Percentiles rank a stretch among this genome's conserved stretches.
Conservation (phyloP, 140 eudicot species). For the Artemisia princeps region DNA sequence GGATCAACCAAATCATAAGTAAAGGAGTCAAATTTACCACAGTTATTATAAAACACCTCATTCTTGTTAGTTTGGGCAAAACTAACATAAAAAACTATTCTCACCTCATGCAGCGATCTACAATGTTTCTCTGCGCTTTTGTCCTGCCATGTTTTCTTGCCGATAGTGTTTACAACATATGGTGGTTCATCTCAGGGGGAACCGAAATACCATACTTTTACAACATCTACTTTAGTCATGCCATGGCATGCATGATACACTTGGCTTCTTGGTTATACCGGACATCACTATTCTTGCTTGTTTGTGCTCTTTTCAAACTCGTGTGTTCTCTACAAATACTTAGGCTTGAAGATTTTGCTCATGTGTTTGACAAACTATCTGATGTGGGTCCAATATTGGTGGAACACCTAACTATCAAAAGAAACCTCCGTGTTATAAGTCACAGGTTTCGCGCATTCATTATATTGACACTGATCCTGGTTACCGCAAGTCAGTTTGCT, state of each 20-base stretch:
- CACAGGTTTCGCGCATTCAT: slow-evolving; percentile 74
- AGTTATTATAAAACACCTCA: too few species aligned
- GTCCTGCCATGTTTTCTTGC: slow-evolving; percentile 55
- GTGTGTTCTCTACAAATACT: slow-evolving; percentile 49
- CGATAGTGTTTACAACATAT: slow-evolving; percentile 53
- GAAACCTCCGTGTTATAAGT: slow-evolving; percentile 60
- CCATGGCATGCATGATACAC: slow-evolving; percentile 39
- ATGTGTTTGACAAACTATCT: slow-evolving; percentile 45
- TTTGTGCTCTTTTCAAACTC: slow-evolving; percentile 41
- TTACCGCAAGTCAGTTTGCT: slow-evolving; percentile 64
- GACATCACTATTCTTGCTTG: slow-evolving; percentile 48
- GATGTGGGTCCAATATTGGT: slow-evolving; percentile 52
- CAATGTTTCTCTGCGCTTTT: slow-evolving; percentile 50
- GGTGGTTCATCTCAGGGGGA: slow-evolving; percentile 70
- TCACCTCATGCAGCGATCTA: slow-evolving; percentile 49
- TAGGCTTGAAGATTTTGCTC: slow-evolving; percentile 65
- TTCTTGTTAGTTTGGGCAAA: not conserved
- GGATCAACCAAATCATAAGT: too few species aligned
- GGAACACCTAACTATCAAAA: slow-evolving; percentile 65
- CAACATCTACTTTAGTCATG: slow-evolving; percentile 46
- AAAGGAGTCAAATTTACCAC: too few species aligned
- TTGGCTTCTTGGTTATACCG: slow-evolving; percentile 65
- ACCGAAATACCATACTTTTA: slow-evolving; percentile 44
- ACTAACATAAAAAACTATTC: slow-evolving; percentile 13
- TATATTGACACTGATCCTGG: slow-evolving; percentile 42